Conservation (phyloP, 306 rosid species). For the Acacia crassicarpa region DNA sequence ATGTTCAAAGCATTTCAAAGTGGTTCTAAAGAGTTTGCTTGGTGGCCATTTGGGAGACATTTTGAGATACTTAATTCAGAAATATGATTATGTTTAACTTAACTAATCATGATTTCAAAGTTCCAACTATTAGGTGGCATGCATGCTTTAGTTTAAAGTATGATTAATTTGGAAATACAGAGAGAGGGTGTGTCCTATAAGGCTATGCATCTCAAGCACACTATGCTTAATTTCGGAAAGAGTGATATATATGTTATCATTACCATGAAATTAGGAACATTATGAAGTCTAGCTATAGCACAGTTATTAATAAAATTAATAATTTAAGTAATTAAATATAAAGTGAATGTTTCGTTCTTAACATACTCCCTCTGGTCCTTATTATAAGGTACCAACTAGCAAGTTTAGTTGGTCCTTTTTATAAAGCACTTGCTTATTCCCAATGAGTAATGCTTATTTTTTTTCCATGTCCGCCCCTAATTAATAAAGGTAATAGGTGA, state of each 20-base stretch:
- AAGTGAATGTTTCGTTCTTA: not conserved
- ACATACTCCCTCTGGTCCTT: too few species aligned
- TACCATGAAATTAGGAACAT: not conserved
- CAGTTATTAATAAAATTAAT: not conserved
- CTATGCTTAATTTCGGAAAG: conserved; percentile 20
- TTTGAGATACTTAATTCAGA: conserved; percentile 44
- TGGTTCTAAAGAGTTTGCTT: conserved; percentile 28
- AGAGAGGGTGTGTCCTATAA: not conserved
- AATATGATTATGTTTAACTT: conserved; percentile 61
- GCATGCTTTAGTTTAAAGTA: conserved; percentile 19
- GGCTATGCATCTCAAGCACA: conserved; percentile 5
- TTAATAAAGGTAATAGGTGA: too few species aligned
- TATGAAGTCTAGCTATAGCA: not conserved
- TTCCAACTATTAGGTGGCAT: conserved; percentile 44
- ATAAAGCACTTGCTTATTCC: too few species aligned
- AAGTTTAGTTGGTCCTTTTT: too few species aligned
- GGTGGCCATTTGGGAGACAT: conserved; percentile 56
- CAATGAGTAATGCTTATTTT: too few species aligned
- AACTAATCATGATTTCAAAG: conserved; percentile 41
- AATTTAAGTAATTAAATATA: not conserved
- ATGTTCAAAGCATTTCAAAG: conserved; percentile 38
- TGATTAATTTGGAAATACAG: conserved; percentile 25
- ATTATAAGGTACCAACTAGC: too few species aligned
- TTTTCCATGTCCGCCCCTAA: too few species aligned
- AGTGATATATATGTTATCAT: not conserved